A percentile compares a stretch with the other conserved stretches of the same genome.
phyloP scores from a whole-genome alignment of 192 early-diverging fungal species.

The Backusella circina region DNA sequence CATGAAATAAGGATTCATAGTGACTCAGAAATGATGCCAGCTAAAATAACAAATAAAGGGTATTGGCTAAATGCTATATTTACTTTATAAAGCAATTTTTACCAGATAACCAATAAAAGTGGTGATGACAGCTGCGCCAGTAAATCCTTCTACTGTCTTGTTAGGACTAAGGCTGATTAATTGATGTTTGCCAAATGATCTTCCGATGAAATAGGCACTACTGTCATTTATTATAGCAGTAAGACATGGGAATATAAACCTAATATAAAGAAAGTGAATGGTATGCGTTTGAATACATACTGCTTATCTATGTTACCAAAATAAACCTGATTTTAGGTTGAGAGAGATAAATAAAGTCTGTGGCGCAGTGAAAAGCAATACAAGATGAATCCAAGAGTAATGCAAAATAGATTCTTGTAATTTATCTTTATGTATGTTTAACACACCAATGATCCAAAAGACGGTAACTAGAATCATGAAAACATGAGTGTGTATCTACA shows the following conservation, averaged over 20 bases:
- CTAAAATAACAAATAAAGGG: neutral
- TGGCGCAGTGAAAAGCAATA: neutral
- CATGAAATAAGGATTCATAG: neutral
- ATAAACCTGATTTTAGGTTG: neutral
- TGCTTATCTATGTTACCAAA: conserved; percentile 1
- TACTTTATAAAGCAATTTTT: neutral
- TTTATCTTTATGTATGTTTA: neutral
- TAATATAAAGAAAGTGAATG: neutral
- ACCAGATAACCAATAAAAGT: conserved; percentile 3
- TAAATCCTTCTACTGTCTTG: conserved; percentile 28
- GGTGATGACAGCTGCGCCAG: conserved; percentile 14
- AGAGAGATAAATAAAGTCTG: neutral
- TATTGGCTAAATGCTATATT: neutral
- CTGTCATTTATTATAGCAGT: conserved; percentile 22
- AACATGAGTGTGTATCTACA: neutral
- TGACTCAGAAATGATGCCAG: neutral
- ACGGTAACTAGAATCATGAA: neutral
- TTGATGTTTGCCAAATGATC: conserved; percentile 1
- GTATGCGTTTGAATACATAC: neutral
- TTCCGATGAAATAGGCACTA: conserved; percentile 18
- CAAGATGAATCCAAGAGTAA: neutral
- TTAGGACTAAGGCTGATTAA: conserved; percentile 12
- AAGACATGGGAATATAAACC: conserved; percentile 22
- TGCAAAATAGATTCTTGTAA: neutral
- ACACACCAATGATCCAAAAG: neutral